These are phyloP conservation scores for Pisolithus sp. DNA, from an alignment of 768 basidiomycete genomes.

Conservation along the genomic window DNA sequence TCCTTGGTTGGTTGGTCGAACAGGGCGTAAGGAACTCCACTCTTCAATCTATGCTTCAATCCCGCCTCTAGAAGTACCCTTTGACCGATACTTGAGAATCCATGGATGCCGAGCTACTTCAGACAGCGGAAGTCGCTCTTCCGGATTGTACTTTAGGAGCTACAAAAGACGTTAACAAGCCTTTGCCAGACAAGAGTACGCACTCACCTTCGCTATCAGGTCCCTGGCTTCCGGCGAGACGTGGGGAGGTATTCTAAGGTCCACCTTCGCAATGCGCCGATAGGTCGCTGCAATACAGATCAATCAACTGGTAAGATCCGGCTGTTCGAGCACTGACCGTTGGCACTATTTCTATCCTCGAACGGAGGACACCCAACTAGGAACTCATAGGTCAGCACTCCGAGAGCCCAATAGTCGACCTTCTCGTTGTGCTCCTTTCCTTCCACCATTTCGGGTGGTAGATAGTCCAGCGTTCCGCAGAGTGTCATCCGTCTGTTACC, in stretches of 20 bases:
- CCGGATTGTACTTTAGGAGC: slow-evolving; percentile 81
- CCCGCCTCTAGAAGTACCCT: slow-evolving; percentile 30
- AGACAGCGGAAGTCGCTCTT: slow-evolving; percentile 63
- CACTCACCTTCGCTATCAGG: slow-evolving; percentile 37
- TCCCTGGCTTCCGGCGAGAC: slow-evolving; percentile 40
- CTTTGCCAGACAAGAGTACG: background rate
- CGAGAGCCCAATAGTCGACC: slow-evolving; percentile 95
- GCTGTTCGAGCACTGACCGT: slow-evolving; percentile 43
- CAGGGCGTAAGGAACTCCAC: no score
- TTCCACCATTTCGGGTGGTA: slow-evolving; percentile 99
- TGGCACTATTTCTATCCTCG: slow-evolving; percentile 74
- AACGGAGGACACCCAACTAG: slow-evolving; percentile 80
- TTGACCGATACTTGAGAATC: slow-evolving; percentile 67
- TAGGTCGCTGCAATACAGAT: slow-evolving; percentile 62
- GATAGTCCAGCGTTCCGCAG: slow-evolving; percentile 93
- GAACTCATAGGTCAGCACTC: slow-evolving; percentile 96
- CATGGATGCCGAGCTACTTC: slow-evolving; percentile 83
- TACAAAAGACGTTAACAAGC: slow-evolving; percentile 26
- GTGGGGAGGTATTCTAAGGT: slow-evolving; percentile 47
- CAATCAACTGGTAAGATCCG: slow-evolving; percentile 2
- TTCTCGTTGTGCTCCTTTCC: slow-evolving; percentile 81
- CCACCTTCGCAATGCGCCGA: slow-evolving; percentile 81
- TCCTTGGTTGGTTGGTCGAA: no score
- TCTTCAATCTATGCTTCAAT: slow-evolving; percentile 11
- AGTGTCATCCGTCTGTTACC: slow-evolving; percentile 84